Conservation (phyloP, 805 yeast species). For the Wickerhamiella brachini region DNA sequence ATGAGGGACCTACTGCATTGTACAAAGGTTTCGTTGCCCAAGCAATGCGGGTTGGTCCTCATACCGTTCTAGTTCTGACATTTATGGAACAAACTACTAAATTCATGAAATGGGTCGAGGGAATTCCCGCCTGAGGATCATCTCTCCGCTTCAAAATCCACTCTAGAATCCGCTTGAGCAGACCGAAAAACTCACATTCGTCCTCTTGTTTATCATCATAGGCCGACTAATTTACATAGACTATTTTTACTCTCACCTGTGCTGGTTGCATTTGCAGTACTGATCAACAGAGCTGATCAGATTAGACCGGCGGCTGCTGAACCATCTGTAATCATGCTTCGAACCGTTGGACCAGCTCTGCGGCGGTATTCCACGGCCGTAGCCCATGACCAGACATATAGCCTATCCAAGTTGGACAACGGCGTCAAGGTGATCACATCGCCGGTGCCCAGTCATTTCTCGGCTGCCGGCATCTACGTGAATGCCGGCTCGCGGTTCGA, state of each 20-base stretch:
- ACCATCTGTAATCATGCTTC: neutral
- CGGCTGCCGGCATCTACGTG: conserved; percentile 79
- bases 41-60: conserved; percentile 84
- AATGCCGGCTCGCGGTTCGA: conserved; percentile 89
- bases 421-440: conserved; percentile 78
- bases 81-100: conserved; percentile 94
- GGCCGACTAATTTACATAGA: no score
- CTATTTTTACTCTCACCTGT: no score
- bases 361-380: neutral
- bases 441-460: conserved; percentile 76
- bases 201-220: no score
- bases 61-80: conserved; percentile 71
- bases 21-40: conserved; percentile 96
- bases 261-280: no score
- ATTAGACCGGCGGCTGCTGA: no score
- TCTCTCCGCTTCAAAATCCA: no score
- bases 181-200: no score
- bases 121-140: neutral
- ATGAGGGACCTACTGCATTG: conserved; percentile 77
- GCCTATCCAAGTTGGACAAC: conserved; percentile 33
- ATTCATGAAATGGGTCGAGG: conserved; percentile 32
- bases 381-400: neutral
- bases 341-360: neutral
- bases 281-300: no score
- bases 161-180: no score